Evolutionary conservation across 2,329 filamentous ascomycete genomes (phyloP).

Genomic region (Westerdykella sp.): DNA sequence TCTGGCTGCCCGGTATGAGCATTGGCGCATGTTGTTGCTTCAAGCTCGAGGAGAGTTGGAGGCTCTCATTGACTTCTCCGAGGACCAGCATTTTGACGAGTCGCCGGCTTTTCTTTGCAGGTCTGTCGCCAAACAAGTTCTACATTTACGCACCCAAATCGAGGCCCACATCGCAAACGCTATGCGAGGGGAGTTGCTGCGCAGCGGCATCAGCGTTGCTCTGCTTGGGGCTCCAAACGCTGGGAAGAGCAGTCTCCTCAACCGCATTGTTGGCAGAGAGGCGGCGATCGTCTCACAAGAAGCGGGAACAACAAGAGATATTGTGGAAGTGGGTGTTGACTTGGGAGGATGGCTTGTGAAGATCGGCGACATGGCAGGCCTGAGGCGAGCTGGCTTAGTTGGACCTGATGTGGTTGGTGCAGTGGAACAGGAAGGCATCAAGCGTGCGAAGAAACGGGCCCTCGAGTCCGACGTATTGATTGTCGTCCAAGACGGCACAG

Average conservation of each 20-base stretch:
- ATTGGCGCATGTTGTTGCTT: constrained; percentile 71
- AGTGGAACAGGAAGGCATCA: constrained; percentile 85
- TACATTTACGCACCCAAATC: constrained; percentile 56
- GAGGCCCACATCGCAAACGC: constrained; percentile 67
- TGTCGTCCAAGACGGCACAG: constrained; percentile 59
- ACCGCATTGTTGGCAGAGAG: constrained; percentile 81
- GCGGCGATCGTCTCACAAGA: constrained; percentile 92
- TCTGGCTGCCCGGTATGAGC: constrained; percentile 70
- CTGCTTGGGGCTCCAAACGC: constrained; percentile 88
- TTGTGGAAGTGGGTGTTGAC: constrained; percentile 87
- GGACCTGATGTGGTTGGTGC: constrained; percentile 51
- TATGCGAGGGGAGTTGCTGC: constrained; percentile 73
- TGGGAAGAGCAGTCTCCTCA: constrained; percentile 91
- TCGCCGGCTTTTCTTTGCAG: constrained; percentile 64
- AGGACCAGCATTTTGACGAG: constrained; percentile 96
- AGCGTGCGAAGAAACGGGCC: constrained; percentile 74
- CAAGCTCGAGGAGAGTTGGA: constrained; percentile 85
- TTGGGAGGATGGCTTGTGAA: constrained; percentile 84
- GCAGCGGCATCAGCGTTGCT: constrained; percentile 78
- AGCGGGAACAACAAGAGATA: constrained; percentile 87
- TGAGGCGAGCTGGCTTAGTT: constrained; percentile 50
- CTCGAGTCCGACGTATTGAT: constrained; percentile 79
- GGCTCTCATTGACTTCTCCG: constrained; percentile 92
- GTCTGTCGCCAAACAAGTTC: constrained; percentile 63
- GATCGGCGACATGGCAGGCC: constrained; percentile 91